Percentiles rank a stretch among this genome's conserved stretches.
Evolutionary conservation across 345 rosid species (phyloP).

Genomic region (Noccaea caerulescens): DNA sequence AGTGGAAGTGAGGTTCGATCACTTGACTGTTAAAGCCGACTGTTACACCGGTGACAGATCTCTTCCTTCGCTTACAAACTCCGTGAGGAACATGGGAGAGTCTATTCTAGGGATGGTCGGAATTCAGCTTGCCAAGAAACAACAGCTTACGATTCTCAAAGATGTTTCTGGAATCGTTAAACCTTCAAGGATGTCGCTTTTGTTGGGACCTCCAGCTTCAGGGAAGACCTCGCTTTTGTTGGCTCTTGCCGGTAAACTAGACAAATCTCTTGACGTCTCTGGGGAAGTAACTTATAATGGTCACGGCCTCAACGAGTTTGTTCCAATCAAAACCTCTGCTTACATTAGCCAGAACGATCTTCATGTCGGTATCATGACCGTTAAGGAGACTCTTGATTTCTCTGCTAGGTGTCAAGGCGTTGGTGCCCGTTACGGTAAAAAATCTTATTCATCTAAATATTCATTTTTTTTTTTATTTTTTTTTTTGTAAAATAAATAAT

Average conservation of each 20-base stretch:
- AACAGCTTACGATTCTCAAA: conserved; percentile 70
- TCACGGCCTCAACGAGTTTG: conserved; percentile 61
- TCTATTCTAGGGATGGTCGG: conserved; percentile 61
- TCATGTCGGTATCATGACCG: conserved; percentile 84
- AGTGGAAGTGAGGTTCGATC: conserved; percentile 69
- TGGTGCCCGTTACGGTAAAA: conserved; percentile 84
- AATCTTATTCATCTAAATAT: background rate
- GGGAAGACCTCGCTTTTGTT: conserved; percentile 82
- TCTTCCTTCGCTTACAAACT: conserved; percentile 70
- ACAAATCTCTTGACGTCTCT: conserved; percentile 53
- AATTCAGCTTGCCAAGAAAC: conserved; percentile 56
- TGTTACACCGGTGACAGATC: conserved; percentile 77
- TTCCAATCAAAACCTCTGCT: conserved; percentile 77
- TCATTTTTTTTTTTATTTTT: background rate
- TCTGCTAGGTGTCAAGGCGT: conserved; percentile 86
- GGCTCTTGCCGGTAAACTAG: conserved; percentile 78
- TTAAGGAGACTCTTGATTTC: conserved; percentile 82
- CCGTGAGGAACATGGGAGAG: conserved; percentile 62
- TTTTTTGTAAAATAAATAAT: background rate
- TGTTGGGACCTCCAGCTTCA: conserved; percentile 84
- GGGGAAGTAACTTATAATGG: conserved; percentile 80
- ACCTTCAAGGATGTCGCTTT: conserved; percentile 76
- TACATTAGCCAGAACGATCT: conserved; percentile 83
- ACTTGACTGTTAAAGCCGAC: conserved; percentile 63
- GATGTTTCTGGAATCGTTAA: conserved; percentile 68